Base-by-base conservation (phyloP, 352 stramenopile species). In the Phytopythium aichiense region DNA sequence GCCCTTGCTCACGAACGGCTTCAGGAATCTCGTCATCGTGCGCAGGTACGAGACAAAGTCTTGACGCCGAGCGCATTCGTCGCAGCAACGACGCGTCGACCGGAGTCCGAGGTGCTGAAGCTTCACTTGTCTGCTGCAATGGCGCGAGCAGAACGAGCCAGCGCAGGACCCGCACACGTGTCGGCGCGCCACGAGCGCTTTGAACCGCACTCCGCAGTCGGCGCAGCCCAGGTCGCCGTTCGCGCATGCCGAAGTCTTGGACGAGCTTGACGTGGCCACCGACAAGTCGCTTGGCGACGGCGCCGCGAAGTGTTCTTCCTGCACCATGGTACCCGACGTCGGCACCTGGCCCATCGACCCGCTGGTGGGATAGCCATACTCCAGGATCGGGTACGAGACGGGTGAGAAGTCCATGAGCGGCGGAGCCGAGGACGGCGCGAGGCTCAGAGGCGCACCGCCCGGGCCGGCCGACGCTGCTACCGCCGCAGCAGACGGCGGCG, bases 161-260 rank as follows among this genome's bases (percentile, higher is more conserved):
- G 74, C 69, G 54, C 84, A 92, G 5, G 75, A 89, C 20, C 69
- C 68, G 57, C 84, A 92, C n/a, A 89, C 63, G 15, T 87, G 67
- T 28, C 79, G 73, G 0, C 83, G 61, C 4, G 63, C 66, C 20
- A 85, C 54, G 11, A 92, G 58, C 18, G 76, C 65, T 0, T 73
- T 71, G 48, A 92, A 90, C 43, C 79, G 79, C 0, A 89, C 63
- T 7, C 58, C 72, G 50, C 81, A 91, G 38, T 75, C 72, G 50
- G 69, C 57, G 53, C 80, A 92, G 30, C 72, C 74, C 0, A 56
- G 62, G 30, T 79, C 75, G 35, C 73, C 70, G 3, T 46, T 12
- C 2, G 56, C 23, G 46, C 12, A 45, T 4, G 56, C 31, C 16
- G 67, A 59, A 2, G 56, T 57, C 8, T 66, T 56, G 23, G 64